phyloP scores from a whole-genome alignment of 2,329 filamentous ascomycete species.

The Trichoderma sp. region DNA sequence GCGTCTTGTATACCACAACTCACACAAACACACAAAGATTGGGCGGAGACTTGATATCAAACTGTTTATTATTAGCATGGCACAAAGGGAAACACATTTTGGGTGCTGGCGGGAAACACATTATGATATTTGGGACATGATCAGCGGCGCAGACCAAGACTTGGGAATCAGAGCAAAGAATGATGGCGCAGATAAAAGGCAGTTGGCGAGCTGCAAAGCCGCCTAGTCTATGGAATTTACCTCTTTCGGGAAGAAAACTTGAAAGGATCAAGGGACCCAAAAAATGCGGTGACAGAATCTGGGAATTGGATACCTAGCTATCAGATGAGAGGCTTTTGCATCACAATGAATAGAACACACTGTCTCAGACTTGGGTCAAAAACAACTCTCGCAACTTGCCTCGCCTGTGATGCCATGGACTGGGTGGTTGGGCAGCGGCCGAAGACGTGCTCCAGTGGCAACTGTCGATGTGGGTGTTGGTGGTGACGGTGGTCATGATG shows the following conservation, averaged over 20 bases:
- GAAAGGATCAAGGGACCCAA: slow-evolving; percentile 1
- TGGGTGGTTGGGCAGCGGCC: not conserved
- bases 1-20: slow-evolving; percentile 39
- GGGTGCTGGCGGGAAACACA: slow-evolving; percentile 35
- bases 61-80: slow-evolving; percentile 42
- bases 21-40: slow-evolving; percentile 25
- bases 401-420: slow-evolving; percentile 7
- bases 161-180: slow-evolving; percentile 28
- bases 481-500: not conserved
- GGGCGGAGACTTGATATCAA: slow-evolving; percentile 38
- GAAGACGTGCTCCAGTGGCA: slow-evolving; percentile 7
- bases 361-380: slow-evolving; percentile 22
- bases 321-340: slow-evolving; percentile 14
- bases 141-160: slow-evolving; percentile 30
- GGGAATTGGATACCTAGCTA: slow-evolving; percentile 24
- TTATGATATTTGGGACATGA: slow-evolving; percentile 41
- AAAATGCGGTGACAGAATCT: not conserved
- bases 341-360: slow-evolving; percentile 23
- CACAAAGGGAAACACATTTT: slow-evolving; percentile 38
- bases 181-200: slow-evolving; percentile 24
- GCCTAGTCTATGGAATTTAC: slow-evolving; percentile 22
- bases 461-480: not conserved
- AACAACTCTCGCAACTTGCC: not conserved
- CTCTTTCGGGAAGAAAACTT: slow-evolving; percentile 3
- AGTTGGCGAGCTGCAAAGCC: slow-evolving; percentile 22